Base-by-base conservation (phyloP, 108 stramenopile genomes). In the Seminavis robusta region DNA sequence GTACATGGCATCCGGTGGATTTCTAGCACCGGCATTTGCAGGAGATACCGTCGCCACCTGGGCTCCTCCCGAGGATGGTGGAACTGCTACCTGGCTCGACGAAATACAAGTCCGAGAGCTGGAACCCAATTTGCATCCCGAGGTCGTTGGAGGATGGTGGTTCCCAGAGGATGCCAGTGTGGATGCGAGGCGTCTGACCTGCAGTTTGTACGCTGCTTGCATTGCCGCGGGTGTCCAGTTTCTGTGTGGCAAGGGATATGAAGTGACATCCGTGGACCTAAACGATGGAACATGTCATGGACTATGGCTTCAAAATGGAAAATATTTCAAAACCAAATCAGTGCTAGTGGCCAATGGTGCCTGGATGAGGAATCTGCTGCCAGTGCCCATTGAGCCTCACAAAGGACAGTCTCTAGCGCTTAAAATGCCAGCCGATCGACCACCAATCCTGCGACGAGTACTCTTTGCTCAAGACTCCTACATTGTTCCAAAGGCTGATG, bases 81-180 rank as follows among this genome's bases (percentile, higher is more conserved):
- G 84, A 0, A 36, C 68, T 15, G 88, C 92, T 9, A 49, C 59
- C 5, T 95, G 95, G 94, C 56, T 97, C 44, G 94, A 90, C 46
- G 81, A 69, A 1, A 64, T 65, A 4, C 92, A 94, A 63, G 84
- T 91, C 0, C 66, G 80, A 25, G 90, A 87, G 38, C 58, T 95
- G 57, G 95, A 97, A 72, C 95, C 95, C 1, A 56, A 65, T 47
- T 34, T 97, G 3, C 71, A 82, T 33, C 67, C 67, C 4, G 57
- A 90, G 11, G 87, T 92, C 0, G 57, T 88, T 23, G 95, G 95
- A n/a, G 95, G 92, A 15, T 97, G 92, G 92, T 97, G 94, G 94
- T 97, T 91, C 61, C 90, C 92, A 9, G 85, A 94, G 38, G 95
- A 97, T 71, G 93, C 93, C 63, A 82, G 80, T 41, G 92, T 97